phyloP scores from a whole-genome alignment of 225 moss, liverwort and hornwort genomes.

The Straminergon stramineum region DNA sequence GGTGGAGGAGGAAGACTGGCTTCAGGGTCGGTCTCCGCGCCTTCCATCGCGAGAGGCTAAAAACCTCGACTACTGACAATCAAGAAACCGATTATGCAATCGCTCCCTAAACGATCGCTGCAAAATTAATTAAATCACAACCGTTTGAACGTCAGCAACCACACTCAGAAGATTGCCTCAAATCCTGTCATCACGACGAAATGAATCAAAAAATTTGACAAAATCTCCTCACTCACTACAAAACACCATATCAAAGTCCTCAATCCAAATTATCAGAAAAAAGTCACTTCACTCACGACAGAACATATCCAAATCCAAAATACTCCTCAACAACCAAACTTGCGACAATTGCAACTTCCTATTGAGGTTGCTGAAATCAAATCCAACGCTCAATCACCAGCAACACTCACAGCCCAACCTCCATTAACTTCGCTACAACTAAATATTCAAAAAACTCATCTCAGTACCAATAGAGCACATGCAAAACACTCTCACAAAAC shows the following conservation, averaged over 20 bases:
- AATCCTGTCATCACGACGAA: neutral
- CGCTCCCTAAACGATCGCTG: neutral
- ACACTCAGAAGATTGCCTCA: too few species aligned
- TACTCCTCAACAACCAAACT: neutral
- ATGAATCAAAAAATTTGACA: neutral
- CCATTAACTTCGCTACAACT: neutral
- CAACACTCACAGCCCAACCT: neutral
- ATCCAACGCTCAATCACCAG: neutral
- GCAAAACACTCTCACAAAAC: neutral
- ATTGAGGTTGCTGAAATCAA: neutral
- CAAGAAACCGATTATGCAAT: neutral
- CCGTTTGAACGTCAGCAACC: neutral
- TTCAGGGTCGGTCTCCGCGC: neutral
- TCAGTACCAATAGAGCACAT: neutral
- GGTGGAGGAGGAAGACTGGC: conserved; percentile 16
- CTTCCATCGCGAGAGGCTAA: neutral
- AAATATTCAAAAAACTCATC: neutral
- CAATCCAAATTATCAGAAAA: neutral
- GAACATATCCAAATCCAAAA: too few species aligned
- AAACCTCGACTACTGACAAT: neutral
- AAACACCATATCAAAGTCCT: neutral
- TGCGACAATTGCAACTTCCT: neutral
- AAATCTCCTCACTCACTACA: neutral
- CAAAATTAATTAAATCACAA: neutral
- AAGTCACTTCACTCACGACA: neutral